phyloP scores from a whole-genome alignment of 352 stramenopile species.

The Pythium rhizo-oryzae region DNA sequence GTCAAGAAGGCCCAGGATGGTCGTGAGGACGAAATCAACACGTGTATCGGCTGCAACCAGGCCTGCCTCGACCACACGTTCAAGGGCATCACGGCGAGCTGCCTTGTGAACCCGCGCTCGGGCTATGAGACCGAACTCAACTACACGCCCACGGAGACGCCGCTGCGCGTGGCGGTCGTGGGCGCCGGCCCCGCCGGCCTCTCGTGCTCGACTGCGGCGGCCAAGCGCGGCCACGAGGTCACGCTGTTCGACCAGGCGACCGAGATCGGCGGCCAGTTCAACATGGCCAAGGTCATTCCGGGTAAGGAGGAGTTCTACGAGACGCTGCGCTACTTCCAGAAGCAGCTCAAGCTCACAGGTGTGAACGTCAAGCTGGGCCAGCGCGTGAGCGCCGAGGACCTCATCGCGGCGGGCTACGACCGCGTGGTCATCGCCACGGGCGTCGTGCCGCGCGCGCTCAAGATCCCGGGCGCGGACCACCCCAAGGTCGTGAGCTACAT shows the following conservation, averaged over 20 bases:
- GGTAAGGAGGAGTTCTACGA: slow-evolving; percentile 99
- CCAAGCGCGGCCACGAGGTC: slow-evolving; percentile 91
- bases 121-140: slow-evolving; percentile 95
- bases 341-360: slow-evolving; percentile 82
- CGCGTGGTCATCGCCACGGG: slow-evolving; percentile 97
- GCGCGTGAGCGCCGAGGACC: slow-evolving; percentile 50
- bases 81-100: slow-evolving; percentile 93
- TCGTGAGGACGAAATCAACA: slow-evolving; percentile 96
- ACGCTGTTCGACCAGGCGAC: slow-evolving; percentile 93
- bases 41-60: slow-evolving; percentile 97
- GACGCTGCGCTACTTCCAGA: slow-evolving; percentile 95
- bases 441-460: slow-evolving; percentile 88
- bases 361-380: slow-evolving; percentile 84
- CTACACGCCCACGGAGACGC: slow-evolving; percentile 47
- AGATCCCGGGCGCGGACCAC: slow-evolving; percentile 90
- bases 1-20: slow-evolving; percentile 92
- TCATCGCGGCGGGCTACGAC: slow-evolving; percentile 72
- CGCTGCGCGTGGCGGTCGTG: slow-evolving; percentile 85
- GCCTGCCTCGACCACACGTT: slow-evolving; percentile 98
- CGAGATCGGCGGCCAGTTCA: slow-evolving; percentile 95
- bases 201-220: slow-evolving; percentile 88
- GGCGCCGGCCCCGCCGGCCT: slow-evolving; percentile 94
- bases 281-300: slow-evolving; percentile 96
- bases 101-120: slow-evolving; percentile 96
- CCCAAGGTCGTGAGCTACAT: slow-evolving; percentile 95